Evolutionary conservation across 164 flowering plant species (phyloP), one percentile per base, ranked within the genome.

Genomic region (Liriodendron chinense): DNA sequence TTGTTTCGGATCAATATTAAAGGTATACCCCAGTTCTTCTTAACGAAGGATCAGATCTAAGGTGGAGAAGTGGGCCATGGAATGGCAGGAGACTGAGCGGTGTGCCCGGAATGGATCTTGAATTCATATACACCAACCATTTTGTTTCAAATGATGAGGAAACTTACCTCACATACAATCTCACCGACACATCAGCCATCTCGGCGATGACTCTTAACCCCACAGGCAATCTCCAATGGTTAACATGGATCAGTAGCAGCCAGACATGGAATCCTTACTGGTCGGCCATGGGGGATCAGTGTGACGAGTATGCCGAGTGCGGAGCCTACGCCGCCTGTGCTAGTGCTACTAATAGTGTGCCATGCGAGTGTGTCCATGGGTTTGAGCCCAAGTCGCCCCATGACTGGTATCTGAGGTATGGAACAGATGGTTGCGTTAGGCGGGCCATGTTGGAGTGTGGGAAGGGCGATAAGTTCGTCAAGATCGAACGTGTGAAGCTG

Each of bases 401-500:
- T 0, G 86, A 79, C 1, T 87, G 90, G 90, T 69, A 3, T 12
- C 23, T 70, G 64, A 69, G 83, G 53, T 84, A 84, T 18, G 80
- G 84, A 26, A 81, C 87, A 7, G 82, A 47, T 1, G 92, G 92
- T 10, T 86, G 90, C 28, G 71, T 69, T 28, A 74, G 86, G 73
- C 9, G 28, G 14, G 71, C 14, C 7, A 22, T 1, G 1, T 65
- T 82, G 1, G 75, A 74, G 53, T 86, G 89, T 24, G 62, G 81
- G 34, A 78, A 48, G 2, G 75, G 49, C 69, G 48, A 49, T 78
- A 71, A 75, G 56, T 75, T 82, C 43, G 18, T 47, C 14, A 65
- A 57, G 71, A 20, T 28, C 21, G 22, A 47, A 2, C 78, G 69
- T 4, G 34, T 82, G 70, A 83, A 83, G 68, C 20, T 82, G 72